Evolutionary conservation across 1,139 yeast species (phyloP), one percentile per base, ranked within the genome.

Genomic region (Geotrichum candidum): DNA sequence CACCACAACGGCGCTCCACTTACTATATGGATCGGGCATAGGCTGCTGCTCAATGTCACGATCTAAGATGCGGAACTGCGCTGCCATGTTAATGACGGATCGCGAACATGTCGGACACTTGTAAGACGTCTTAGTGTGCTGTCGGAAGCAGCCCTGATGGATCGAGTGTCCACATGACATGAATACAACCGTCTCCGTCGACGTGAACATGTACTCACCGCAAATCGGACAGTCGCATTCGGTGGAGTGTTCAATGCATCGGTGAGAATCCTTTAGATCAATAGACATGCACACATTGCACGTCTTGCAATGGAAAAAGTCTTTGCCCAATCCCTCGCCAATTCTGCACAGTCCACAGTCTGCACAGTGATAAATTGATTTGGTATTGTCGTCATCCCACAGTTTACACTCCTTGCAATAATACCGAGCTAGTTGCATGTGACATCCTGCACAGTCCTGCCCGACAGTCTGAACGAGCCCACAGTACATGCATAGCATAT

Each of bases 131-230:
- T 85, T 82, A 23, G 90, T 84, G 72, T 88, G 85, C 67, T 89
- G 94, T 64, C 86, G 86, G 72, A 86, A 91, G 72, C 98, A 92
- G 45, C 76, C 73, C 71, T 90, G 91, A 75, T 92, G 98, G 65
- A 92, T 91, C 57, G 96, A 90, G 75, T 92, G 98, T 3, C 97
- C 97, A 74, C 98, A 92, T 58, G 84, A 82, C 97, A 92, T 90
- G 73, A 91, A 90, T 22, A 90, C 96, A 51, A 91, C 96, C 35
- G 91, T 87, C 69, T 80, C 82, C 4, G 88, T 85, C n/a, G 95
- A 87, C 6, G 91, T 88, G 72, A 92, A 92, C 82, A 92, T 83
- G 72, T 87, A 91, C 68, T 91, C 97, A 64, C 88, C 90, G 75
- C 98, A 92, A 48, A 92, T 90, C 1, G 97, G 96, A 73, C 98